Evolutionary conservation across 176 grass and related monocot species (phyloP), one percentile per base, ranked within the genome.

Genomic region (Poa annua): DNA sequence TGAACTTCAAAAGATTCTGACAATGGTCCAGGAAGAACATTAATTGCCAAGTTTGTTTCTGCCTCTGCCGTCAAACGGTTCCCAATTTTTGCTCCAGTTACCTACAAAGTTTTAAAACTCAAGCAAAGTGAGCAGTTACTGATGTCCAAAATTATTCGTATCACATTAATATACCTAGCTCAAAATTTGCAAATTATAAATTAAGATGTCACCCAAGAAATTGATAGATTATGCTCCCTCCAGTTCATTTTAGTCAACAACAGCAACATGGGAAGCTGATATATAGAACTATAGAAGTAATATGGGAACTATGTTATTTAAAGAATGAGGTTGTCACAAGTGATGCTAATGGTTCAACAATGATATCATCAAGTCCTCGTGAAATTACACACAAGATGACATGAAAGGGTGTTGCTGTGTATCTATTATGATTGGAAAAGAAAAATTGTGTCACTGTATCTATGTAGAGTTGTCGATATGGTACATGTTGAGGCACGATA

Each of bases 1-100:
- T 95, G 96, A 93, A 98, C 96, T 95, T 98, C 96, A 90, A 85
- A 98, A 76, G 96, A 95, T 87, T 98, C 96, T 87, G 96, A 93
- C 80, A 98, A 78, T 70, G 80, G 91, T 78, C 93, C 96, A 81
- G 96, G 96, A 88, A 95, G 96, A 93, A 98, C 96, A 93, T 93
- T 98, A 77, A 98, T 96, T 88, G 96, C 96, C 74, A 98, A 83
- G 81, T 98, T 98, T 55, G 96, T 98, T 87, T 98, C 96, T 66
- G 96, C 88, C 75, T 98, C 96, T 86, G 96, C 89, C 79, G 78
- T 88, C 39, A 98, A 76, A 76, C 96, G 92, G 66, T 87, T 92
- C 74, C 96, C 96, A 44, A 98, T 98, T 93, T 98, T 98, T 29
- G 91, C 89, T 85, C 93, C 96, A 87, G 96, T 98, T 86, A 98